A percentile compares a stretch with the other conserved stretches of the same genome.
Conservation (phyloP, 176 grass and related monocot species). For the Elymus sibiricus region DNA sequence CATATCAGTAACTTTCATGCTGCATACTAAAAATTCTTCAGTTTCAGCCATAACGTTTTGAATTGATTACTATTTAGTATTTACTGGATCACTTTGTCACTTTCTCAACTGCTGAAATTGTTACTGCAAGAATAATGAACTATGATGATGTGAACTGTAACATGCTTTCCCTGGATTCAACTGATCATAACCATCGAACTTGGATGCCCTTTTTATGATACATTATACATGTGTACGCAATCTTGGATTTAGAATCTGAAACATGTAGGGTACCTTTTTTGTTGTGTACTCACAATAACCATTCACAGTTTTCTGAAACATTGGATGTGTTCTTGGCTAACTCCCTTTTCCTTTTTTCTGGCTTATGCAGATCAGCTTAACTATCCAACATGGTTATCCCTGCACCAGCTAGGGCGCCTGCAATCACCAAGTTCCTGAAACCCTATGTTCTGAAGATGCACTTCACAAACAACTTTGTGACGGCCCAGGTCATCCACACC, state of each 20-base stretch:
- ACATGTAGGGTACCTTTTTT: not conserved
- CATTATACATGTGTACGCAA: not conserved
- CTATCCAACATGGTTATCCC: slow-evolving; percentile 51
- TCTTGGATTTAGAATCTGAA: not conserved
- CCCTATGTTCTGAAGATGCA: slow-evolving; percentile 80
- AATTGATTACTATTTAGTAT: not conserved
- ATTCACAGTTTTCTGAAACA: not conserved
- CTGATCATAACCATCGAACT: not conserved
- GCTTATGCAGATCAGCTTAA: slow-evolving; percentile 13
- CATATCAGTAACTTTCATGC: not conserved
- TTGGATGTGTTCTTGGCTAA: slow-evolving; percentile 12
- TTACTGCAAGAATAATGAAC: not conserved
- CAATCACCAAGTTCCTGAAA: slow-evolving; percentile 59
- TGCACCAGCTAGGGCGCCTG: slow-evolving; percentile 44
- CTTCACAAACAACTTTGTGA: slow-evolving; percentile 71
- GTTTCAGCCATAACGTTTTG: not conserved
- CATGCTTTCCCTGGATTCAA: not conserved
- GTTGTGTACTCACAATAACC: not conserved
- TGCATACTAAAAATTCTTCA: not conserved
- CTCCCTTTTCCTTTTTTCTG: slow-evolving; percentile 6
- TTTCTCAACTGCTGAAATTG: not conserved
- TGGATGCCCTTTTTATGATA: not conserved
- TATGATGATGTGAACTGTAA: not conserved
- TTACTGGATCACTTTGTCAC: not conserved
- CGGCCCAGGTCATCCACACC: slow-evolving; percentile 67